Evolutionary conservation across 1,284 basidiomycete genomes (phyloP), one percentile per base, ranked within the genome.

Genomic region (Blastosporella zonata): DNA sequence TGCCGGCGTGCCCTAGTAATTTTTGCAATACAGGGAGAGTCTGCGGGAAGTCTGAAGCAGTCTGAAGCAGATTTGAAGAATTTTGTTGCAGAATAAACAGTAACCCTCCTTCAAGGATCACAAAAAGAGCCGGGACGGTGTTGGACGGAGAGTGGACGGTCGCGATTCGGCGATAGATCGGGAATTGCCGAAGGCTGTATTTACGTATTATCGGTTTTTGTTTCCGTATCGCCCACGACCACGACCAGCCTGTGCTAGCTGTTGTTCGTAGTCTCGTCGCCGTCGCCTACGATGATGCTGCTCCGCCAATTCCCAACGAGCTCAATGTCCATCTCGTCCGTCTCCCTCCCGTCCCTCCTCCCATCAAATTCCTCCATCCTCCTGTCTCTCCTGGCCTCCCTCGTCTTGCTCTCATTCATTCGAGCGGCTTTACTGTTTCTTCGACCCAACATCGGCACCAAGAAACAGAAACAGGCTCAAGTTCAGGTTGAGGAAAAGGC

Each of bases 361-460:
- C 58, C 62, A 17, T 54, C 56, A 27, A 56, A 59, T 42, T 53
- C 57, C 13, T 49, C 61, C 50, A 46, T 63, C 28, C 54, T 56
- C 43, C 47, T 67, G 10, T 59, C 62, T 20, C 46, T 68, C 12
- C 56, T 67, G 23, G 65, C 61, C 29, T 62, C 66, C 15, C 46
- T 68, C 15, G 64, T 68, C 45, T 52, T 68, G 29, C 56, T 67
- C 23, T 59, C 61, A 17, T 58, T 57, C 40, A 52, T 65, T 27
- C 63, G 63, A 31, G 62, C 64, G n/a, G 62, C 63, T n/a, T 50
- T 63, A 12, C 46, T 67, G 4, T 62, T 50, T 34, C 44, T 65
- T 29, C 58, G 62, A 12, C 41, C 49, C 46, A 25, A 50, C 39
- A 4, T 46, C 23, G 39, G 53, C 34, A 49, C 50, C 23, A 29